Evolutionary conservation across 352 stramenopile genomes (phyloP), one percentile per base, ranked within the genome.

Genomic region (Pythium insidiosum): DNA sequence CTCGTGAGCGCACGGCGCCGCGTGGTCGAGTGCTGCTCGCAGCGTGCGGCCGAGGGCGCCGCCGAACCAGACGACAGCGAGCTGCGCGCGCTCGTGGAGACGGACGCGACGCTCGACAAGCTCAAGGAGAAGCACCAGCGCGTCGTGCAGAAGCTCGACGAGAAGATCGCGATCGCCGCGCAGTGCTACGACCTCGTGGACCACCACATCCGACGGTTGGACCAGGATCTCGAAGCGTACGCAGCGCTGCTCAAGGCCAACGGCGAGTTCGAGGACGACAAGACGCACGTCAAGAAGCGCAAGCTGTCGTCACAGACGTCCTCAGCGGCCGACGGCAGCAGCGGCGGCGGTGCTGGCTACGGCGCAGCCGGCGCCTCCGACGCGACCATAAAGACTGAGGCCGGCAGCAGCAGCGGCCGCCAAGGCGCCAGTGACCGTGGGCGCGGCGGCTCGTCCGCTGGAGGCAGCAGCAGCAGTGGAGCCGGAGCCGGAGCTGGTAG

Each of bases 141-240:
- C 20, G 80, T 87, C 5, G 63, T 90, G 20, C 77, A 93, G 59
- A 90, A 93, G 48, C 66, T 90, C 42, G 80, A 93, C 56, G 80
- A 93, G 63, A 93, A 93, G 49, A 81, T 90, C 39, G 80, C 80
- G 35, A 93, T 93, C 48, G 80, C 80, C 15, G 75, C 73, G 41
- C 80, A 93, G 55, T 85, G 67, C 30, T 93, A 93, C 57, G 80
- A 90, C 58, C 68, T 93, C 43, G 74, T 93, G 20, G 80, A 93
- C 50, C 80, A 90, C 56, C 80, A 93, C 38, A 93, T 93, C 48
- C 73, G 76, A 5, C 77, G 80, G 7, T 41, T 93, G 20, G 80
- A 90, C 43, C 60, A 82, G 39, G 80, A 90, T 36, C 47, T 93
- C 5, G 80, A 87, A 37, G 81, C 61, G 23, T 93, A 89, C 44